Conservation (phyloP, 106 monocot genomes). For the Dioscorea dumetorum region DNA sequence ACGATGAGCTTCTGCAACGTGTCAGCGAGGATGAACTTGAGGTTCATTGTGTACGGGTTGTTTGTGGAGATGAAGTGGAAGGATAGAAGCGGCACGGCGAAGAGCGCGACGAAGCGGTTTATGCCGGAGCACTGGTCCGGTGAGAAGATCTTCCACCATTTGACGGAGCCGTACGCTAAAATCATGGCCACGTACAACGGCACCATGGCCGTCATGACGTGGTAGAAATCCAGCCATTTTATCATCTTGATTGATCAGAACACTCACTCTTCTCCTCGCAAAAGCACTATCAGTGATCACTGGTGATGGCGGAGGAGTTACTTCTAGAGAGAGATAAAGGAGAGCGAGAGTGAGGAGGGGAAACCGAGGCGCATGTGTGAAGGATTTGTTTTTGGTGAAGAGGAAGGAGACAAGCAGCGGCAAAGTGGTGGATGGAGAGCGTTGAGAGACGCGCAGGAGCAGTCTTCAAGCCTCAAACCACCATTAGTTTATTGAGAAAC, state of each 20-base stretch:
- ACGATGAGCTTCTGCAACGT: constrained; percentile 70
- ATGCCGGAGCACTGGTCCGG: constrained; percentile 44
- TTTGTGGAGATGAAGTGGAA: constrained; percentile 69
- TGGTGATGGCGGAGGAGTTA: background rate
- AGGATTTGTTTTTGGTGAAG: constrained; percentile 2
- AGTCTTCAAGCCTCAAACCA: background rate
- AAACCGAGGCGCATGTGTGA: constrained; percentile 17
- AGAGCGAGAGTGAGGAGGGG: background rate
- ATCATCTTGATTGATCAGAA: constrained; percentile 17
- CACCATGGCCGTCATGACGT: constrained; percentile 46
- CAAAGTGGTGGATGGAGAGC: background rate
- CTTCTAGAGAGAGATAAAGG: background rate
- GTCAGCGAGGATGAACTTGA: constrained; percentile 68
- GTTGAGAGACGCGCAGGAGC: background rate
- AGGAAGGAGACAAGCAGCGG: background rate
- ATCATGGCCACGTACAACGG: constrained; percentile 49
- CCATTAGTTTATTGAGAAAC: background rate
- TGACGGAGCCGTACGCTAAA: constrained; percentile 31
- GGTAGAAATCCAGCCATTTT: constrained; percentile 26
- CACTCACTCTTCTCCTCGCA: background rate
- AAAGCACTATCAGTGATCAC: too few species aligned
- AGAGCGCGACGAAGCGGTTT: constrained; percentile 47
- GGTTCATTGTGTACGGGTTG: constrained; percentile 60
- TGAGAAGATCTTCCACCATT: constrained; percentile 40
- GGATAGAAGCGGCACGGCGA: constrained; percentile 58